These are phyloP conservation scores for Licmophora abbreviata DNA, from an alignment of 108 stramenopile genomes.

Conservation along the genomic window DNA sequence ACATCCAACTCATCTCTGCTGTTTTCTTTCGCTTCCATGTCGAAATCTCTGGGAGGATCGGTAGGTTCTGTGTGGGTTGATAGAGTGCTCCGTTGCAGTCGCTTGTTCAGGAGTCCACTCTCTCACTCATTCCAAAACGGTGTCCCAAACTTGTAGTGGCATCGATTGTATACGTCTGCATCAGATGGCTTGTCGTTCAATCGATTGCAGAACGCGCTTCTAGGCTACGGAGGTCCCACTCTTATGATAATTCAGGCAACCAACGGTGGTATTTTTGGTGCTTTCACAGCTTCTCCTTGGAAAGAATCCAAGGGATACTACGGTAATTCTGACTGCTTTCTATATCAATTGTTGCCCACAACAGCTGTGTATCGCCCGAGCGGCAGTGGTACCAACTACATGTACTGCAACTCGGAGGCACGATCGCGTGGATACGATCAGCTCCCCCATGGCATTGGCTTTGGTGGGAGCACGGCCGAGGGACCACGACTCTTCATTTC, in stretches of 20 bases:
- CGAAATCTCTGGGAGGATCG: slow-evolving; percentile 36
- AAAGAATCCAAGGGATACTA: slow-evolving; percentile 34
- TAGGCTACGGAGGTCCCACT: slow-evolving; percentile 79
- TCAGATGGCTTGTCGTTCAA: slow-evolving; percentile 77
- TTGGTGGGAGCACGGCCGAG: slow-evolving; percentile 37
- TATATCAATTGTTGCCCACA: slow-evolving; percentile 24
- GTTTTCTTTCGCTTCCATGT: slow-evolving; percentile 48
- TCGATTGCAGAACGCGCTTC: slow-evolving; percentile 53
- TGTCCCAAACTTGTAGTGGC: slow-evolving; percentile 31
- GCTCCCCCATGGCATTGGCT: slow-evolving; percentile 52
- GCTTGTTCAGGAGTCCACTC: slow-evolving; percentile 9
- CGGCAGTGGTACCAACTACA: slow-evolving; percentile 33
- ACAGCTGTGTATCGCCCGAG: slow-evolving; percentile 31
- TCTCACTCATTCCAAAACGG: slow-evolving; percentile 16
- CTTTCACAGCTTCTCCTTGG: slow-evolving; percentile 40
- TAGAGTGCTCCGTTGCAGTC: slow-evolving; percentile 1
- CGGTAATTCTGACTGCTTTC: slow-evolving; percentile 48
- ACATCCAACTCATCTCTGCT: slow-evolving; percentile 21
- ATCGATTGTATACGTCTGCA: slow-evolving; percentile 71
- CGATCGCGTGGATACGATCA: slow-evolving; percentile 71
- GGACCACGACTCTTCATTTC: slow-evolving; percentile 40
- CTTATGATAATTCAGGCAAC: slow-evolving; percentile 52
- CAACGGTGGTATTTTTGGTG: slow-evolving; percentile 49
- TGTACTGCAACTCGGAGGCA: slow-evolving; percentile 40
- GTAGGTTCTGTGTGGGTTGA: slow-evolving; percentile 19